Evolutionary conservation across 345 rosid species (phyloP).

Genomic region (Syzygium aqueum): DNA sequence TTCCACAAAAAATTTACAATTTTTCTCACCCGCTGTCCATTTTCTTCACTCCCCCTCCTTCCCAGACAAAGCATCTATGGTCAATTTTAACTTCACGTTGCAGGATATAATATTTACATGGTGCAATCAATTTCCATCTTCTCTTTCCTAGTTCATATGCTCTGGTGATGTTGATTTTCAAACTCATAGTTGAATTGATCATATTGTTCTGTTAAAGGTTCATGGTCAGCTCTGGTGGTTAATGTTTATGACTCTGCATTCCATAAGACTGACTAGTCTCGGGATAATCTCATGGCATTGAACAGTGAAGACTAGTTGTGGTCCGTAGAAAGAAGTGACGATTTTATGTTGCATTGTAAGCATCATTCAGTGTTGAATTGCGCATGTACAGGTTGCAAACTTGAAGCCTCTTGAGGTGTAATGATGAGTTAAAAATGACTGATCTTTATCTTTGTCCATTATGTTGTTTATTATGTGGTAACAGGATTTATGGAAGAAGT

Average conservation of each 20-base stretch:
- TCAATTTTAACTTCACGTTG: neutral
- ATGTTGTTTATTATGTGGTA: conserved; percentile 1
- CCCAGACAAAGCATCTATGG: neutral
- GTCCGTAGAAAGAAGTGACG: neutral
- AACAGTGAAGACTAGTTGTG: neutral
- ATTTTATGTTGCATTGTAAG: neutral
- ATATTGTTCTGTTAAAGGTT: neutral
- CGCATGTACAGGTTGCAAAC: neutral
- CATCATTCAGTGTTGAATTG: neutral
- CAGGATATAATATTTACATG: neutral
- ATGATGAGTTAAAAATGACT: neutral
- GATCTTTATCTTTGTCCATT: neutral
- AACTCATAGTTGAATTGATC: neutral
- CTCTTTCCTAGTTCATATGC: neutral
- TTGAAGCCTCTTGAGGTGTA: neutral
- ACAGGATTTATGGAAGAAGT: conserved; percentile 48
- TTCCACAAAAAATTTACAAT: neutral
- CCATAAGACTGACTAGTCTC: neutral
- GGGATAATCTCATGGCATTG: neutral
- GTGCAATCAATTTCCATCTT: neutral
- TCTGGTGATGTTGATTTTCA: neutral
- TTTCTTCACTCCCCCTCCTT: neutral
- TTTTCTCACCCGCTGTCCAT: neutral
- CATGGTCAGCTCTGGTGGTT: neutral
- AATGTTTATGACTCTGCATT: neutral